Evolutionary conservation across 306 rosid species (phyloP), one percentile per base, ranked within the genome.

Genomic region (Vicia faba): DNA sequence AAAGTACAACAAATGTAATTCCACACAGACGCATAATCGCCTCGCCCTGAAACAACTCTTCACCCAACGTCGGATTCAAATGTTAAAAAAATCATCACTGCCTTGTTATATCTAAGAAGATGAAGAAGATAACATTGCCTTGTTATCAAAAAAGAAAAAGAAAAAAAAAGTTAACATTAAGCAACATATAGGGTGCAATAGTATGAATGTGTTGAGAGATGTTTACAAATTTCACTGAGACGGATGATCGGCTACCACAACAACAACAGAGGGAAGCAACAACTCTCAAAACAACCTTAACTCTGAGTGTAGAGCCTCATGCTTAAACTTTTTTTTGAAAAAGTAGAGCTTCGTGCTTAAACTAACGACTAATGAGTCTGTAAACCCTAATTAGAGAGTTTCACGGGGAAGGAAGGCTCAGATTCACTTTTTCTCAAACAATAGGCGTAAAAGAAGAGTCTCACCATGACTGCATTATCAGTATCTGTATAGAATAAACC

Each of bases 281-380:
- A 50, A 10, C 56, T 18, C 56, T 50, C 28, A 50, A 19, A 51
- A 51, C 14, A 51, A 20, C 33, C 33, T 11, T 19, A 51, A 20
- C 33, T 20, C 15, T 45, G 45, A 57, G 66, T 5, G 78, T 7
- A 29, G 2, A 66, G 73, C 73, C 73, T 56, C 79, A 57, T 57
- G 66, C 68, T 66, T 66, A 66, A 74, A 74, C 73, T 66, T n/a
- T n/a, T n/a, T n/a, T n/a, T n/a, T n/a, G n/a, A n/a, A n/a, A n/a
- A n/a, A n/a, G 78, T 7, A 29, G 2, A 66, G 73, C 73, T 68
- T 56, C 79, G 45, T 57, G 66, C 68, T 66, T 66, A 66, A 74
- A 74, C 73, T 66, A 74, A 73, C 14, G 18, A 58, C 7, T 12
- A 46, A 46, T n/a, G 51, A 71, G 43, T 59, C 1, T 48, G 9